These are phyloP conservation scores for Aspergillus eucalypticola DNA, from an alignment of 2,329 filamentous ascomycete species.

Conservation along the genomic window DNA sequence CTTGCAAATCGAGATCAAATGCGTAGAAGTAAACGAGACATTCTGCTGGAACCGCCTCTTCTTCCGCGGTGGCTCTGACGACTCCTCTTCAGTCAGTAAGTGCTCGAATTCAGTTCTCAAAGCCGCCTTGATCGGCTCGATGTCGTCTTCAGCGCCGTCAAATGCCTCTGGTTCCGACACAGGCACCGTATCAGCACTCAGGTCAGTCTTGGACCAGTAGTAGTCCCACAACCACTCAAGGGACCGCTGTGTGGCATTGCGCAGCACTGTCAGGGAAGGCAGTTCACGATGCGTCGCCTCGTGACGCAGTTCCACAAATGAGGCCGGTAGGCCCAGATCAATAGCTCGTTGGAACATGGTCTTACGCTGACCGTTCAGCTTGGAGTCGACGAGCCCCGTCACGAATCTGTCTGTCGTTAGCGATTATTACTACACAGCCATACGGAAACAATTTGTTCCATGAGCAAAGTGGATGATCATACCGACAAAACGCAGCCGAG, in stretches of 20 bases:
- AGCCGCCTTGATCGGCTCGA: constrained; percentile 20
- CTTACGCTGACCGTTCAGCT: constrained; percentile 41
- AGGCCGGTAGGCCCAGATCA: constrained; percentile 52
- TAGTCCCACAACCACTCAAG: constrained; percentile 85
- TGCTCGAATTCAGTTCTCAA: constrained; percentile 23
- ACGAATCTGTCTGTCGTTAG: constrained; percentile 38
- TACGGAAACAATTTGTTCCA: neutral
- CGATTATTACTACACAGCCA: neutral
- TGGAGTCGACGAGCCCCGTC: constrained; percentile 47
- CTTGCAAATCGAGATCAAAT: constrained; percentile 33
- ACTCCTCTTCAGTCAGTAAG: constrained; percentile 12
- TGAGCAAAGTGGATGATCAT: constrained; percentile 15
- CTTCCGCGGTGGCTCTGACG: constrained; percentile 26
- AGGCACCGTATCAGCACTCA: constrained; percentile 2
- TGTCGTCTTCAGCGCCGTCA: constrained; percentile 12
- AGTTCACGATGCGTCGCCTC: constrained; percentile 88
- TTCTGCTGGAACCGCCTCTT: constrained; percentile 31
- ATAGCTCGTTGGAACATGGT: constrained; percentile 49
- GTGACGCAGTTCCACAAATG: constrained; percentile 86
- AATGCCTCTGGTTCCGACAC: neutral
- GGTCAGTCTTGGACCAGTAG: constrained; percentile 67
- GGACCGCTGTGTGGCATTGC: constrained; percentile 67
- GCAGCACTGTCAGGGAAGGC: constrained; percentile 71
- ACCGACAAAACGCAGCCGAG: constrained; percentile 49
- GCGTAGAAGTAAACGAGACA: constrained; percentile 22